A percentile compares a stretch with the other conserved stretches of the same genome.
phyloP scores from a whole-genome alignment of 352 stramenopile genomes.

The Phytophthora pisi region DNA sequence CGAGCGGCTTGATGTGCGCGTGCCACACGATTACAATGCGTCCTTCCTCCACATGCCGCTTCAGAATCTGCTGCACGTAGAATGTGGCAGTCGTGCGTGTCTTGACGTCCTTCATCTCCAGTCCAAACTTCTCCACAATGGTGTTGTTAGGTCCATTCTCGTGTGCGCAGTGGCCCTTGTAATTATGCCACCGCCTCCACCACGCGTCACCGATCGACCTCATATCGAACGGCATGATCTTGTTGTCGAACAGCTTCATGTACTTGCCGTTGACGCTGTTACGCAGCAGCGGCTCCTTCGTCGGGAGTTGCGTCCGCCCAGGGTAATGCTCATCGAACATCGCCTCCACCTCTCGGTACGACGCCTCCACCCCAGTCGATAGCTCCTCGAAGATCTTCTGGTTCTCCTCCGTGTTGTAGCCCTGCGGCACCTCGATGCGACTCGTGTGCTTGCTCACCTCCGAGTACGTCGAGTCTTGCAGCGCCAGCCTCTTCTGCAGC shows the following conservation, averaged over 20 bases:
- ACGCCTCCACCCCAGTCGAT: conserved; percentile 25
- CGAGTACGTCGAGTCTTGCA: conserved; percentile 29
- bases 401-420: conserved; percentile 16
- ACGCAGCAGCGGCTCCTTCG: conserved; percentile 34
- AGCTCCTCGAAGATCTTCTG: conserved; percentile 39
- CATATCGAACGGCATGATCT: conserved; percentile 50
- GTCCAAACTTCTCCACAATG: conserved; percentile 58
- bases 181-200: conserved; percentile 43
- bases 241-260: conserved; percentile 47
- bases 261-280: conserved; percentile 50
- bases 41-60: conserved; percentile 52
- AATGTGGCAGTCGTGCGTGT: conserved; percentile 57
- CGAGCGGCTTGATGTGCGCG: conserved; percentile 55
- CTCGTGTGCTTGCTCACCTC: conserved; percentile 31
- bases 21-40: conserved; percentile 69
- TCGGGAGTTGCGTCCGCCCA: conserved; percentile 25
- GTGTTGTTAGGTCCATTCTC: conserved; percentile 49
- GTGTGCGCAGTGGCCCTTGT: conserved; percentile 31
- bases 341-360: conserved; percentile 37
- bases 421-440: conserved; percentile 31
- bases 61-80: conserved; percentile 60
- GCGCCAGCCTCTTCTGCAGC: conserved; percentile 27
- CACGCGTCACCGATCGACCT: conserved; percentile 36
- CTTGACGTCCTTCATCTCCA: conserved; percentile 55
- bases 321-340: conserved; percentile 34